Evolutionary conservation across 768 basidiomycete species (phyloP).

Genomic region (Auricularia heimuer): DNA sequence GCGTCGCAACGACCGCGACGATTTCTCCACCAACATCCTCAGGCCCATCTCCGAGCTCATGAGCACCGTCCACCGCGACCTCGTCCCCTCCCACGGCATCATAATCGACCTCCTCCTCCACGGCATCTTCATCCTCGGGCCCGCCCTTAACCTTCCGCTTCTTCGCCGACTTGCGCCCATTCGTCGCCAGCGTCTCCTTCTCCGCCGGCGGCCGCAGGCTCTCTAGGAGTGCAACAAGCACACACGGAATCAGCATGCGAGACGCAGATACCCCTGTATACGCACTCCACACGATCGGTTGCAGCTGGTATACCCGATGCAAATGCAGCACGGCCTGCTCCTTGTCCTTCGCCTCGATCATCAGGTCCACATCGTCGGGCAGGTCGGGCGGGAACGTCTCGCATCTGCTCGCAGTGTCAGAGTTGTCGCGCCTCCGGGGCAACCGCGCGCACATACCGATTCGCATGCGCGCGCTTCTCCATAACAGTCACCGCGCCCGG

Average conservation of each 20-base stretch:
- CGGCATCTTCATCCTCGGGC: constrained; percentile 10
- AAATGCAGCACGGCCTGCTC: constrained; percentile 89
- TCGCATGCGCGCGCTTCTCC: constrained; percentile 81
- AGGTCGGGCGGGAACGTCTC: constrained; percentile 51
- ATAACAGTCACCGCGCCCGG: constrained; percentile 73
- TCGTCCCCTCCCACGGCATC: constrained; percentile 30
- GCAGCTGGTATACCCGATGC: constrained; percentile 64
- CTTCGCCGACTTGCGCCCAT: constrained; percentile 30
- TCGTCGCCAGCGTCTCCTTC: constrained; percentile 32
- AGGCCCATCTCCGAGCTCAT: background rate
- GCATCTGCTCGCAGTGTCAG: constrained; percentile 28
- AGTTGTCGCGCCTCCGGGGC: too few species aligned
- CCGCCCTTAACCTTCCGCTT: constrained; percentile 15
- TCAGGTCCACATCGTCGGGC: constrained; percentile 71
- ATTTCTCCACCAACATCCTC: too few species aligned
- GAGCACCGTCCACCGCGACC: constrained; percentile 10
- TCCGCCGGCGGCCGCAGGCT: constrained; percentile 34
- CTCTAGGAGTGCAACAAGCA: constrained; percentile 20
- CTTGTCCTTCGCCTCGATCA: constrained; percentile 92
- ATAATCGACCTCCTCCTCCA: constrained; percentile 29
- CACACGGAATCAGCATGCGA: background rate
- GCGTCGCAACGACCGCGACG: too few species aligned
- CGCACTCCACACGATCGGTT: constrained; percentile 42
- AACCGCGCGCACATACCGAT: constrained; percentile 31
- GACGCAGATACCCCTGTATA: background rate